Evolutionary conservation across 495 filamentous ascomycete species (phyloP).

Genomic region (Annulohypoxylon maeteangense): DNA sequence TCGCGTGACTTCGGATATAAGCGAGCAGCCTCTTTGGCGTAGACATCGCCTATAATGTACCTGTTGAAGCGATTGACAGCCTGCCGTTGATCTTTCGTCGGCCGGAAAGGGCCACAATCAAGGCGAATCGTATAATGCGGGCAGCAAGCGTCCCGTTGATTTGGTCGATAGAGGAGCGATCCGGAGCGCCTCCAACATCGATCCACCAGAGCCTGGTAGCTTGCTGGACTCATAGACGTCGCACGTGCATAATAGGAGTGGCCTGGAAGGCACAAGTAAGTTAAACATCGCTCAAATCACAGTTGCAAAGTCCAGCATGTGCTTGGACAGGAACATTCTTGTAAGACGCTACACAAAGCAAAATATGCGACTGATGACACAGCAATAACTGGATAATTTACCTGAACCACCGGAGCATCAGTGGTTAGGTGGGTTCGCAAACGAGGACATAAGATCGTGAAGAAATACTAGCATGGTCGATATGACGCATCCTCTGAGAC

Average conservation of each 20-base stretch:
- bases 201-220: slow-evolving; percentile 86
- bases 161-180: slow-evolving; percentile 91
- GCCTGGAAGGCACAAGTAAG: slow-evolving; percentile 64
- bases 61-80: slow-evolving; percentile 91
- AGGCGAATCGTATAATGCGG: slow-evolving; percentile 95
- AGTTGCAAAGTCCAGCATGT: slow-evolving; percentile 42
- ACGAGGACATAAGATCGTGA: slow-evolving; percentile 32
- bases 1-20: slow-evolving; percentile 81
- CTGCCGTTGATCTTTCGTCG: slow-evolving; percentile 85
- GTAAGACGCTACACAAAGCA: slow-evolving; percentile 39
- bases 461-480: slow-evolving; percentile 13
- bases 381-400: slow-evolving; percentile 23
- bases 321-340: slow-evolving; percentile 25
- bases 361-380: slow-evolving; percentile 16
- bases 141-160: slow-evolving; percentile 84
- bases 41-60: slow-evolving; percentile 81
- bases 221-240: slow-evolving; percentile 70
- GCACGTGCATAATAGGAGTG: slow-evolving; percentile 84
- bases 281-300: slow-evolving; percentile 45
- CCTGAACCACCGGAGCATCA: slow-evolving; percentile 23
- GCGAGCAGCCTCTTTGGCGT: slow-evolving; percentile 75
- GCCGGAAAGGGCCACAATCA: slow-evolving; percentile 73
- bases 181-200: slow-evolving; percentile 90
- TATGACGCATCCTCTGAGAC: slow-evolving; percentile 52
- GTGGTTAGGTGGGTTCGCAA: slow-evolving; percentile 36